Percentiles rank a stretch among this genome's conserved stretches.
These are phyloP conservation scores for Talaromyces albobiverticillius DNA, from an alignment of 2,329 filamentous ascomycete species.

Conservation along the genomic window DNA sequence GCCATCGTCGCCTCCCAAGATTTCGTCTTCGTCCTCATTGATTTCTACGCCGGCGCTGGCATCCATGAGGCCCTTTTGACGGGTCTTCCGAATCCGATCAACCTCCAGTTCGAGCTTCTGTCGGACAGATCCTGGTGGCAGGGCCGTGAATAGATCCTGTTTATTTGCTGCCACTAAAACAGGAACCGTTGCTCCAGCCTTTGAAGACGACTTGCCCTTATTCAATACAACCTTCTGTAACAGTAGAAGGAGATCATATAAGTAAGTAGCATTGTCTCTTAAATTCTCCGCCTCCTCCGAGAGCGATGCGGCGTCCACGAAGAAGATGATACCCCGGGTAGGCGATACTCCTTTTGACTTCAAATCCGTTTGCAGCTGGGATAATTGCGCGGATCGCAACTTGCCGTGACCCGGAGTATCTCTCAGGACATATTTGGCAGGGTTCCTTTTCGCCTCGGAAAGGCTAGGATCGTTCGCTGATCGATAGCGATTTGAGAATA, in stretches of 20 bases:
- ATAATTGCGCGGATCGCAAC: conserved; percentile 62
- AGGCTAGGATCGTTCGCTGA: conserved; percentile 66
- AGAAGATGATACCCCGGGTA: conserved; percentile 74
- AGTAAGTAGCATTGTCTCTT: conserved; percentile 72
- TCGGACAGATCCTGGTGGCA: conserved; percentile 75
- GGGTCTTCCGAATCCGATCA: conserved; percentile 69
- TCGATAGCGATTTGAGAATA: conserved; percentile 62
- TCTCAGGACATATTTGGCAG: conserved; percentile 36
- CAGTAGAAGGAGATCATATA: conserved; percentile 82
- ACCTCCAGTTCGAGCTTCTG: conserved; percentile 76
- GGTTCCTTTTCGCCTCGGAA: conserved; percentile 44
- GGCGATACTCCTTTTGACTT: conserved; percentile 33
- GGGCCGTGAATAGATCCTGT: conserved; percentile 87
- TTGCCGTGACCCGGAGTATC: conserved; percentile 97
- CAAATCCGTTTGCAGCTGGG: conserved; percentile 28
- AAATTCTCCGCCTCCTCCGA: conserved; percentile 46
- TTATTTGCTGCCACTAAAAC: conserved; percentile 92
- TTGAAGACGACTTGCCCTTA: conserved; percentile 45
- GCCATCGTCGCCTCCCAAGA: conserved; percentile 79
- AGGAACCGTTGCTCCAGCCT: conserved; percentile 60
- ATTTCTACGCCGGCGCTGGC: conserved; percentile 63
- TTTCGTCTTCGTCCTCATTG: conserved; percentile 69
- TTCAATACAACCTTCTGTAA: conserved; percentile 70
- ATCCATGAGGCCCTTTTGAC: conserved; percentile 77
- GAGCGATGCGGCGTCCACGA: conserved; percentile 79